A percentile compares a stretch with the other conserved stretches of the same genome.
phyloP scores from a whole-genome alignment of 257 asterid genomes.

The Eustoma russellianum region DNA sequence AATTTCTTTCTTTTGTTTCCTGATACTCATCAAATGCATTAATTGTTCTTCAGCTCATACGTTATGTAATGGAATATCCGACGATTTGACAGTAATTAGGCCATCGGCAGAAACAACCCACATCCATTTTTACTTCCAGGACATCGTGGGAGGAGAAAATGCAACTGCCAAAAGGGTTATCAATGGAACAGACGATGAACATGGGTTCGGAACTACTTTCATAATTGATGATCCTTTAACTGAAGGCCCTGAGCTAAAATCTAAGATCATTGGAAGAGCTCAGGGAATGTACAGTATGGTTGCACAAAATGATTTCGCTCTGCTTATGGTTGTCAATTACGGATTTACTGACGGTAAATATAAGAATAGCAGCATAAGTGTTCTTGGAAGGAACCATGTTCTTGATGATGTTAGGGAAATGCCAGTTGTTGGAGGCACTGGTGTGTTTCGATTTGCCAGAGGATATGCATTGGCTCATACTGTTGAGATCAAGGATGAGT shows the following conservation, averaged over 20 bases:
- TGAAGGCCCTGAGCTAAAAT: constrained; percentile 23
- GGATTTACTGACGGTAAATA: constrained; percentile 30
- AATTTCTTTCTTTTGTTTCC: no score
- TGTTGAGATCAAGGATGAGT: constrained; percentile 11
- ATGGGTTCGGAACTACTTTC: constrained; percentile 27
- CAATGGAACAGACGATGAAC: constrained; percentile 6
- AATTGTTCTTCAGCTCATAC: no score
- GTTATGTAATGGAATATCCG: no score
- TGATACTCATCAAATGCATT: no score
- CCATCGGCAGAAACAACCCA: constrained; percentile 18
- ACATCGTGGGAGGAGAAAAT: constrained; percentile 29
- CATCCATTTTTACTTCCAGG: constrained; percentile 56
- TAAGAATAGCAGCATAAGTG: constrained; percentile 42
- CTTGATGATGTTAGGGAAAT: constrained; percentile 35
- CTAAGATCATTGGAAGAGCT: constrained; percentile 40
- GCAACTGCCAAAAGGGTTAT: constrained; percentile 27
- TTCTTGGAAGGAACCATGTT: constrained; percentile 39
- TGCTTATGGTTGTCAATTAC: constrained; percentile 32
- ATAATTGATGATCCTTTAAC: constrained; percentile 43
- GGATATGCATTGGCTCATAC: constrained; percentile 47
- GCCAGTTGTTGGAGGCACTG: constrained; percentile 52
- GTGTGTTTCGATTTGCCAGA: constrained; percentile 36
- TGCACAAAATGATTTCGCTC: constrained; percentile 13
- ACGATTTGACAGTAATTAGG: background rate
- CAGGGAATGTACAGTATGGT: constrained; percentile 37